phyloP scores from a whole-genome alignment of 2,329 filamentous ascomycete genomes.

The Colletotrichum australisinense region DNA sequence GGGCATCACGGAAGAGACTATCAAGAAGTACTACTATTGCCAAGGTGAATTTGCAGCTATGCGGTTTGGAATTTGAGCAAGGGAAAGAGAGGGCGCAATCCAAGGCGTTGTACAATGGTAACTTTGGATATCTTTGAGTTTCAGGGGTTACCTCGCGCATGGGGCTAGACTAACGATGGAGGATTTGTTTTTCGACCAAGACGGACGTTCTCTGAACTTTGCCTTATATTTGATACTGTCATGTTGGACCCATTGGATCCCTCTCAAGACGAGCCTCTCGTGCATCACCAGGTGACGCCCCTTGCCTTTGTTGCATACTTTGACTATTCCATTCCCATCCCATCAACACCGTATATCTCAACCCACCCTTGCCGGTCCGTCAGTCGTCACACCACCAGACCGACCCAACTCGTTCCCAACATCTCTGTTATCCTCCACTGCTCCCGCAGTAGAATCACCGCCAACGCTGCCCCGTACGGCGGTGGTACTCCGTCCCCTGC shows the following conservation, averaged over 20 bases:
- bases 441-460: not conserved
- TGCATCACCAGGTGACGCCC: not conserved
- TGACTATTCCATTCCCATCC: not conserved
- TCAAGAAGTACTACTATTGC: not conserved
- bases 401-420: not conserved
- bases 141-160: not conserved
- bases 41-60: not conserved
- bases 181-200: no score
- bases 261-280: not conserved
- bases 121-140: not conserved
- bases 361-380: no score
- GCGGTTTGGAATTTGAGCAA: not conserved
- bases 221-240: not conserved
- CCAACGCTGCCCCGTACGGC: not conserved
- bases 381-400: not conserved
- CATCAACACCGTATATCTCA: not conserved
- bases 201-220: not conserved
- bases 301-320: not conserved
- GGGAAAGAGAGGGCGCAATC: not conserved
- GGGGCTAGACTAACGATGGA: not conserved
- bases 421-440: not conserved
- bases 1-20: not conserved
- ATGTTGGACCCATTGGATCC: not conserved
- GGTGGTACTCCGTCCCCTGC: not conserved
- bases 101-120: not conserved